Percentiles rank a stretch among this genome's conserved stretches.
phyloP scores from a whole-genome alignment of 148 eudicot genomes.

The Cornus suecica region DNA sequence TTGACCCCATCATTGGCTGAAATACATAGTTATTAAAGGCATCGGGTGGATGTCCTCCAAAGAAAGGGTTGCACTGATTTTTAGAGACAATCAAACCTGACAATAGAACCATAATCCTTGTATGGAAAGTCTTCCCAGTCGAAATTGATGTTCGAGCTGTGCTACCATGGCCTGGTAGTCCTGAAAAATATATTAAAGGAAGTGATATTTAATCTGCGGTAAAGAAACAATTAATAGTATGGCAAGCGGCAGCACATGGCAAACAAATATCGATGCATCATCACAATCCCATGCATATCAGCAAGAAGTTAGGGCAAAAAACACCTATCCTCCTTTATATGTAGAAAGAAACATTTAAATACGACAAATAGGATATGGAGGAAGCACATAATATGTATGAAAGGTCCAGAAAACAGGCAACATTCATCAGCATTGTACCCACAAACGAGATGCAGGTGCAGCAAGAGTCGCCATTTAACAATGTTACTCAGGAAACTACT shows the following conservation, averaged over 20 bases:
- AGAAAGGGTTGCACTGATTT: slow-evolving; percentile 9
- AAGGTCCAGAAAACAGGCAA: background rate
- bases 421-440: background rate
- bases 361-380: background rate
- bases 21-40: slow-evolving; percentile 8
- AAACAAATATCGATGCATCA: background rate
- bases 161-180: slow-evolving; percentile 99
- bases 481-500: no score
- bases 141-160: slow-evolving; percentile 98
- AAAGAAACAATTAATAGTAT: background rate
- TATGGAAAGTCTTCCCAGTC: slow-evolving; percentile 76
- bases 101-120: slow-evolving; percentile 98
- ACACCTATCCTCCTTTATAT: no score
- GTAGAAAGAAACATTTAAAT: background rate
- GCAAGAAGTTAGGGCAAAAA: background rate
- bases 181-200: slow-evolving; percentile 33
- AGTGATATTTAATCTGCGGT: background rate
- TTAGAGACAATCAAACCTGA: slow-evolving; percentile 54
- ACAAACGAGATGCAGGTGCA: background rate
- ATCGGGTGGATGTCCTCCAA: background rate
- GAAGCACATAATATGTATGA: background rate
- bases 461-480: background rate
- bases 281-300: background rate
- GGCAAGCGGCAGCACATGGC: background rate
- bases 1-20: slow-evolving; percentile 93